phyloP scores from a whole-genome alignment of 495 filamentous ascomycete genomes.

The Pyronema omphalodes region DNA sequence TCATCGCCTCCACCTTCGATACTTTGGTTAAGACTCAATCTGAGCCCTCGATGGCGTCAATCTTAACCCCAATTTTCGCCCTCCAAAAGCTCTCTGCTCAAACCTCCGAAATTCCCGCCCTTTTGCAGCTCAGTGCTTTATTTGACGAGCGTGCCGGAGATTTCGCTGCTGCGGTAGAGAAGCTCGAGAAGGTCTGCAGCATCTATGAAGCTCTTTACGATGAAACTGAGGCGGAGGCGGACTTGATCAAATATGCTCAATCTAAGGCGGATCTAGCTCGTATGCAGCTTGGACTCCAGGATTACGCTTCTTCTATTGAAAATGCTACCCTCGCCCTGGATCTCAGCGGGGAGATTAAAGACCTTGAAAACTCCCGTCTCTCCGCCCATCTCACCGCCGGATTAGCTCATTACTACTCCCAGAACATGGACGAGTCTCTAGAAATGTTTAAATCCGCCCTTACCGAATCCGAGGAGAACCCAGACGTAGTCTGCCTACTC shows the following conservation, averaged over 20 bases:
- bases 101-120: constrained; percentile 43
- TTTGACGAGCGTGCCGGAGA: constrained; percentile 64
- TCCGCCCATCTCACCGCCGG: constrained; percentile 78
- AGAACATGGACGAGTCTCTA: constrained; percentile 45
- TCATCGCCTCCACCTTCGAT: constrained; percentile 57
- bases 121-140: constrained; percentile 60
- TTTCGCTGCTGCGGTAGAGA: constrained; percentile 41
- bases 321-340: constrained; percentile 54
- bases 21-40: constrained; percentile 36
- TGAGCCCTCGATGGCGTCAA: constrained; percentile 25
- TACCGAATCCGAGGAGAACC: constrained; percentile 53
- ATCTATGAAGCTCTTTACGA: constrained; percentile 67
- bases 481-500: constrained; percentile 74
- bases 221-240: constrained; percentile 48
- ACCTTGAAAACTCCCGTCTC: constrained; percentile 46
- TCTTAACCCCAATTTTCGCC: constrained; percentile 69
- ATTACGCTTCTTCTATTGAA: constrained; percentile 48
- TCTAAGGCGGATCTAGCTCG: constrained; percentile 80
- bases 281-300: constrained; percentile 45
- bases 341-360: constrained; percentile 43
- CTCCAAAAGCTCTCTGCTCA: constrained; percentile 61
- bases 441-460: constrained; percentile 67
- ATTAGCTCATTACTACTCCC: constrained; percentile 53
- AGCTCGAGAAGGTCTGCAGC: constrained; percentile 45
- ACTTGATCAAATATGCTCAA: constrained; percentile 57